These are phyloP conservation scores for Byssochlamys sp. DNA, from an alignment of 2,329 filamentous ascomycete species.

Conservation along the genomic window DNA sequence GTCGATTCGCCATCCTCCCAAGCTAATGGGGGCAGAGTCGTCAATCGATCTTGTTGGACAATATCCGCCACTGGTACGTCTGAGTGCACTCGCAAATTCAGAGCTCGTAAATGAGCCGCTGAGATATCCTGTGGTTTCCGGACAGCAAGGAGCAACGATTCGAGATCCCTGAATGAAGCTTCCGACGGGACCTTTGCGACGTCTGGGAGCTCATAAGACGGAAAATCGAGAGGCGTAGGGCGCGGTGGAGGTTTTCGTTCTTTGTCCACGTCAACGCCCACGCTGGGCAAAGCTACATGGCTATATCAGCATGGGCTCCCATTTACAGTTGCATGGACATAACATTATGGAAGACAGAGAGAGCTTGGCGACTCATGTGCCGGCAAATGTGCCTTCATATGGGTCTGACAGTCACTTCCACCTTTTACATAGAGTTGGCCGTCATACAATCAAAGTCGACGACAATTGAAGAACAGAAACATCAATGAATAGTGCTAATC, in stretches of 20 bases:
- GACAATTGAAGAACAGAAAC: neutral
- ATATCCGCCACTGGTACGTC: slow-evolving; percentile 28
- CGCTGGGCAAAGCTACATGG: slow-evolving; percentile 20
- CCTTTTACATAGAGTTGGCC: neutral
- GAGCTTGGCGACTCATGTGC: neutral
- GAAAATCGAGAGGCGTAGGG: slow-evolving; percentile 45
- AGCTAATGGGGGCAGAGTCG: slow-evolving; percentile 28
- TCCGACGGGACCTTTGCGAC: slow-evolving; percentile 24
- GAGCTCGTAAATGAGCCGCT: slow-evolving; percentile 26
- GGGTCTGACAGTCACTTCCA: neutral
- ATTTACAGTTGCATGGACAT: neutral
- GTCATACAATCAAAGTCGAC: neutral
- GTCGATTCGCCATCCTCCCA: slow-evolving; percentile 17
- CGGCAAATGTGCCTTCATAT: neutral
- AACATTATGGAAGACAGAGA: neutral
- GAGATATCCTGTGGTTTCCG: slow-evolving; percentile 33
- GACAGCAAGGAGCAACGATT: slow-evolving; percentile 36
- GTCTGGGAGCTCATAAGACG: slow-evolving; percentile 34
- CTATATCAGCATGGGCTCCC: slow-evolving; percentile 9
- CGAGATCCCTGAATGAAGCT: slow-evolving; percentile 28
- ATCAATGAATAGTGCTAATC: neutral
- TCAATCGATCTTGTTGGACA: slow-evolving; percentile 24
- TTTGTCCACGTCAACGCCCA: slow-evolving; percentile 26
- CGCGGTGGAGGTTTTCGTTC: slow-evolving; percentile 41
- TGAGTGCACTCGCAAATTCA: slow-evolving; percentile 32